phyloP scores from a whole-genome alignment of 106 monocot species.

The Triglochin maritima region DNA sequence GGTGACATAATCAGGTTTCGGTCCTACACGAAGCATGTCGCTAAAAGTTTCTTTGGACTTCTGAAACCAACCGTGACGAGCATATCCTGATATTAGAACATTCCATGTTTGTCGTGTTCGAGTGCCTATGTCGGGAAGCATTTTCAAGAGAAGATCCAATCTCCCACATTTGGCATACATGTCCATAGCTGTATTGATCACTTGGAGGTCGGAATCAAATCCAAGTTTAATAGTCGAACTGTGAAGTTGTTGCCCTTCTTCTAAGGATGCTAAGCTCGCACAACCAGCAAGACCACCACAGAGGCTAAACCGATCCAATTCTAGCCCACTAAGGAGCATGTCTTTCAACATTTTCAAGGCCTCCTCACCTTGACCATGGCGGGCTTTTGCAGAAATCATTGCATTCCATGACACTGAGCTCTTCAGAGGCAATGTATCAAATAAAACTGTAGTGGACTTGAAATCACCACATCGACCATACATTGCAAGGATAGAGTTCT shows the following conservation, averaged over 20 bases:
- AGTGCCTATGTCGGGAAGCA: slow-evolving; percentile 27
- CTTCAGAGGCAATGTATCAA: slow-evolving; percentile 28
- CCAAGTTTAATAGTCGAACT: slow-evolving; percentile 46
- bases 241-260: slow-evolving; percentile 79
- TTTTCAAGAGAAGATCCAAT: slow-evolving; percentile 50
- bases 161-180: slow-evolving; percentile 89
- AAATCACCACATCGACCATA: slow-evolving; percentile 78
- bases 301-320: slow-evolving; percentile 53
- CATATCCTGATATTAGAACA: slow-evolving; percentile 69
- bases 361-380: slow-evolving; percentile 49
- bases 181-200: slow-evolving; percentile 71
- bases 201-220: slow-evolving; percentile 36
- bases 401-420: slow-evolving; percentile 77
- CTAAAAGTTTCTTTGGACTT: slow-evolving; percentile 51
- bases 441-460: slow-evolving; percentile 37
- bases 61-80: slow-evolving; percentile 40
- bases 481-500: slow-evolving; percentile 68
- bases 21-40: slow-evolving; percentile 48
- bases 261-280: slow-evolving; percentile 55
- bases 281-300: slow-evolving; percentile 43
- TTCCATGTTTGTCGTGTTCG: slow-evolving; percentile 60
- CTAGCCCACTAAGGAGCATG: slow-evolving; percentile 23
- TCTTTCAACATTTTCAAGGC: slow-evolving; percentile 58
- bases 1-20: slow-evolving; percentile 73
- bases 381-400: slow-evolving; percentile 57